Conservation (phyloP, 2,329 filamentous ascomycete species). For the Metarhizium brunneum region DNA sequence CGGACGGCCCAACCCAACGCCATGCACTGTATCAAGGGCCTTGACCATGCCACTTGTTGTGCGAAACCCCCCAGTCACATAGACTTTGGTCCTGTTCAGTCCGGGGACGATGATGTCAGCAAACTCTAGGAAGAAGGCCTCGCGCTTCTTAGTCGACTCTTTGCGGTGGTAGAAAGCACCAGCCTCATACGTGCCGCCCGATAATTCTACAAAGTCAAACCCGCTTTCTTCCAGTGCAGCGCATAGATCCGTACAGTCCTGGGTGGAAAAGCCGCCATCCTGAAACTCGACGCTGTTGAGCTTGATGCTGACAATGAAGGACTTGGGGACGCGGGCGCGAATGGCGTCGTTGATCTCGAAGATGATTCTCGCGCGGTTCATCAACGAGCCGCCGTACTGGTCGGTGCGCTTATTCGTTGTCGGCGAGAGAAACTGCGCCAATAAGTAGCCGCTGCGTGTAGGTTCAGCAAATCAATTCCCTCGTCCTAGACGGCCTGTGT, state of each 20-base stretch:
- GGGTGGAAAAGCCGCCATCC: constrained; percentile 39
- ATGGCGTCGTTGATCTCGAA: constrained; percentile 32
- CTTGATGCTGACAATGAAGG: constrained; percentile 44
- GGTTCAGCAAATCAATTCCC: background rate
- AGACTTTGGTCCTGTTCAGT: constrained; percentile 42
- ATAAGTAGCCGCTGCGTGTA: constrained; percentile 33
- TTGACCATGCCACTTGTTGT: constrained; percentile 46
- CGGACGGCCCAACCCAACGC: constrained; percentile 44
- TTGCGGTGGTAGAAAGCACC: constrained; percentile 40
- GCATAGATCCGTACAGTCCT: constrained; percentile 41
- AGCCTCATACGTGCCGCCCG: constrained; percentile 50
- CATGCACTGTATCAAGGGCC: constrained; percentile 48
- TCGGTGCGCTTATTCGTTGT: constrained; percentile 43
- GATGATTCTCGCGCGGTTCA: constrained; percentile 36
- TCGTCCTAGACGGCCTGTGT: background rate
- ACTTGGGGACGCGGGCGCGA: constrained; percentile 17
- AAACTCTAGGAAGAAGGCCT: constrained; percentile 51
- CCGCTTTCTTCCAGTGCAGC: constrained; percentile 34
- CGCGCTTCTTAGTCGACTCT: constrained; percentile 45
- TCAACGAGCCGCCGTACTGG: constrained; percentile 33
- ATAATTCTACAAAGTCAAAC: constrained; percentile 52
- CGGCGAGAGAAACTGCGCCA: constrained; percentile 42
- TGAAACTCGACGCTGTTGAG: constrained; percentile 49
- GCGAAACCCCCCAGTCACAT: constrained; percentile 50
- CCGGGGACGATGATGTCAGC: constrained; percentile 39